Evolutionary conservation across 2,329 filamentous ascomycete species (phyloP).

Genomic region (Basipetospora chlamydospora): DNA sequence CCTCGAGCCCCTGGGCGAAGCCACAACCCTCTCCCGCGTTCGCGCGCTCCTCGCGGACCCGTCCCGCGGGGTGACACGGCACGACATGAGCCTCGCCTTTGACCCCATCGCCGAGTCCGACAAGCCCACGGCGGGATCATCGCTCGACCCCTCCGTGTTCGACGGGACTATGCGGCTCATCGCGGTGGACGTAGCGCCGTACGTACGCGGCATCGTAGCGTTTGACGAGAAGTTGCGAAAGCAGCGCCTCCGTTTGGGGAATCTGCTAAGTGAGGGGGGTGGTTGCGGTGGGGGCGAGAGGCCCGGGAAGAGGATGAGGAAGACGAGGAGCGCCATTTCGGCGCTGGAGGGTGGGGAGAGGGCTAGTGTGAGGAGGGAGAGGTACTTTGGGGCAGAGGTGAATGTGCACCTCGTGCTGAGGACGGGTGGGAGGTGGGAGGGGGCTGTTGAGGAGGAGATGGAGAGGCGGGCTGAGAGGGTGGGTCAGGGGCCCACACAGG

Average conservation of each 20-base stretch:
- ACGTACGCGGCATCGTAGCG: slow-evolving; percentile 70
- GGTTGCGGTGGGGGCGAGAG: slow-evolving; percentile 67
- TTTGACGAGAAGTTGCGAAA: slow-evolving; percentile 59
- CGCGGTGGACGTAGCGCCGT: slow-evolving; percentile 70
- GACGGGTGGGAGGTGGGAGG: slow-evolving; percentile 5
- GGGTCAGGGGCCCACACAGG: background rate
- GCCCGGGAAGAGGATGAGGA: slow-evolving; percentile 55
- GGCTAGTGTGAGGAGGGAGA: slow-evolving; percentile 50
- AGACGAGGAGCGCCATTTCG: slow-evolving; percentile 59
- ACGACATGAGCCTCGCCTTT: slow-evolving; percentile 43
- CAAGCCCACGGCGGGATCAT: slow-evolving; percentile 19
- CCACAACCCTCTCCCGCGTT: slow-evolving; percentile 20
- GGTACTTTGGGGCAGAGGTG: slow-evolving; percentile 41
- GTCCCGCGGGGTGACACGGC: slow-evolving; percentile 25
- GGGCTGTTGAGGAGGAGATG: slow-evolving; percentile 1
- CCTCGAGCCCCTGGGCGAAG: slow-evolving; percentile 14
- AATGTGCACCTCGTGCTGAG: slow-evolving; percentile 5
- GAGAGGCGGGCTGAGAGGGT: background rate
- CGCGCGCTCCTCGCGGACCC: slow-evolving; percentile 16
- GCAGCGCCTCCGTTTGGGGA: slow-evolving; percentile 48
- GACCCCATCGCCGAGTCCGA: slow-evolving; percentile 42
- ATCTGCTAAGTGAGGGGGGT: slow-evolving; percentile 51
- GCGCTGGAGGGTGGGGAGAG: slow-evolving; percentile 64
- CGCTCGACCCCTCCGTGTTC: slow-evolving; percentile 57
- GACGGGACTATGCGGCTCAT: slow-evolving; percentile 56